Evolutionary conservation across 106 monocot genomes (phyloP), one percentile per base, ranked within the genome.

Genomic region (Acorus calamus): DNA sequence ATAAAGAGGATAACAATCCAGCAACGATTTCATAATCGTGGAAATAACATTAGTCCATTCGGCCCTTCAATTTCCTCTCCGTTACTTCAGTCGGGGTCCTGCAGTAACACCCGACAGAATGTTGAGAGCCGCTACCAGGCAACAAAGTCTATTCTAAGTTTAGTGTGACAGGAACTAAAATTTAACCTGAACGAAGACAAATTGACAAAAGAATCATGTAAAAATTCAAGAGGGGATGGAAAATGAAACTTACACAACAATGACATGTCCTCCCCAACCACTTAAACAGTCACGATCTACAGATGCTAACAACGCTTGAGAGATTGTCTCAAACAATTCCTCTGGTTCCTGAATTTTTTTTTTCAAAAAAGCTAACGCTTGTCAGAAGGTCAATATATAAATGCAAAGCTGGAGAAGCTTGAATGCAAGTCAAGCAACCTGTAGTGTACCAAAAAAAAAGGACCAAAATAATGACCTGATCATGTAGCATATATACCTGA

Each of bases 221-320:
- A 28, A 28, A 28, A 28, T 28, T 28, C 28, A 28, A 1, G 28
- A 28, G 1, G 28, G 28, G 28, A 0, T 28, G 28, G 28, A 28
- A 28, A 42, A 49, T 62, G 28, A 52, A 8, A 74, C 94, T 81
- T 94, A 94, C 94, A 90, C 90, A 56, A 94, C 53, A 57, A 90
- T 57, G 11, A 94, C 94, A 68, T 87, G 78, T 5, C 87, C 94
- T 65, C 90, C 94, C 94, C 94, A 94, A 52, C 94, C 94, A 70
- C 94, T 94, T 64, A 94, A 67, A 57, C 89, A 94, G 62, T 94
- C 94, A 51, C 93, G 93, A 65, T 93, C 93, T 51, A 93, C 84
- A 56, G 93, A 93, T 46, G 93, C 65, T 8, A 83, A 58, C 0
- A 94, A 68, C 44, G 94, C 89, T 78, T 94, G 94, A 49, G 94